A percentile compares a stretch with the other conserved stretches of the same genome.
Evolutionary conservation across 495 filamentous ascomycete species (phyloP).

Genomic region (Penicillium samsonianum): DNA sequence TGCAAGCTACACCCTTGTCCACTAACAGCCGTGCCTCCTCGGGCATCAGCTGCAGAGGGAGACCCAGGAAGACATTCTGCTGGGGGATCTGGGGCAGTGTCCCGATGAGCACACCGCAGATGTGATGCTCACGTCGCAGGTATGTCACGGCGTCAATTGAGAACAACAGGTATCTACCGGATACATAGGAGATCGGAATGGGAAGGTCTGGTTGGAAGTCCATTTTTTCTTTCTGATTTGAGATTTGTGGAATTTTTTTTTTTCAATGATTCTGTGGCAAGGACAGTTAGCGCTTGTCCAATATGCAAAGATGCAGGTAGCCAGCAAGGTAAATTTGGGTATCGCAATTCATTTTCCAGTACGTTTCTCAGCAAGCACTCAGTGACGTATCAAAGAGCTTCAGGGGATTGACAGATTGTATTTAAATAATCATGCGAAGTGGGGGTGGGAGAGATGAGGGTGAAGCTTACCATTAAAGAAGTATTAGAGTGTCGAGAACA

Average conservation of each 20-base stretch:
- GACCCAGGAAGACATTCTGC: conserved; percentile 90
- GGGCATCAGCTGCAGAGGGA: conserved; percentile 85
- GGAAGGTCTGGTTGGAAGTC: conserved; percentile 49
- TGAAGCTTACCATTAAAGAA: conserved; percentile 40
- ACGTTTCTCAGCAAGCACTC: conserved; percentile 54
- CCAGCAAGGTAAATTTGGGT: neutral
- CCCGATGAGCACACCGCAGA: conserved; percentile 84
- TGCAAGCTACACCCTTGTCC: conserved; percentile 74
- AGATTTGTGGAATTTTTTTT: conserved; percentile 8
- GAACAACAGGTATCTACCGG: conserved; percentile 84
- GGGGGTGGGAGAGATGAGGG: conserved; percentile 7
- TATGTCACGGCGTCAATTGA: conserved; percentile 79
- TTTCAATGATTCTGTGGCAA: conserved; percentile 21
- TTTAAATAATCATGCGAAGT: conserved; percentile 69
- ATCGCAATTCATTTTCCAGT: conserved; percentile 43
- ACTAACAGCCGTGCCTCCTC: conserved; percentile 86
- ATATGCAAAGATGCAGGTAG: conserved; percentile 1
- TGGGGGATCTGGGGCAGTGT: conserved; percentile 87
- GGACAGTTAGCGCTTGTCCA: conserved; percentile 8
- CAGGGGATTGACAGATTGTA: conserved; percentile 92
- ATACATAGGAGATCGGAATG: conserved; percentile 80
- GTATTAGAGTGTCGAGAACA: conserved; percentile 16
- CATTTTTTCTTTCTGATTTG: conserved; percentile 27
- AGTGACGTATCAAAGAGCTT: conserved; percentile 52
- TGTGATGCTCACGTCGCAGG: conserved; percentile 77